Conservation (phyloP, 352 stramenopile genomes). For the Pythium dissotocum region DNA sequence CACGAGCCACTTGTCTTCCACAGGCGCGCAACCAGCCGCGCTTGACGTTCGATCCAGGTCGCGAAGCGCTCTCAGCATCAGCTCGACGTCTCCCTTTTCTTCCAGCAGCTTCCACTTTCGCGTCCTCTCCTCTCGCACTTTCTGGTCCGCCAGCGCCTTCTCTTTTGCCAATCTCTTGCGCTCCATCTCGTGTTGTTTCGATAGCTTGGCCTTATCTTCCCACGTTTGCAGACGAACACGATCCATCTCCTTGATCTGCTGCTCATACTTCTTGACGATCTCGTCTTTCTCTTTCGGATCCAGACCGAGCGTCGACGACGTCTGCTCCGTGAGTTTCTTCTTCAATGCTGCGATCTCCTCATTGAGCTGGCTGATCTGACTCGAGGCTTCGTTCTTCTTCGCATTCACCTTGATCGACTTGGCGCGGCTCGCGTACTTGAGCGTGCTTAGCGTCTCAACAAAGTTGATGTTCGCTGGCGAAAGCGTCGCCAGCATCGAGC, state of each 20-base stretch:
- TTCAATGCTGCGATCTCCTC: conserved; percentile 89
- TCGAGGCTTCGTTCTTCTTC: conserved; percentile 92
- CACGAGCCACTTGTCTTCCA: conserved; percentile 59
- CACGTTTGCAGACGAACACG: conserved; percentile 82
- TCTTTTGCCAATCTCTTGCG: conserved; percentile 80
- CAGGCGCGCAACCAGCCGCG: conserved; percentile 11
- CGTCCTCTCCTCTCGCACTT: conserved; percentile 77
- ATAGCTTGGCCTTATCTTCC: conserved; percentile 86
- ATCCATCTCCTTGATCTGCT: conserved; percentile 91
- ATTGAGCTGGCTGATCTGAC: conserved; percentile 89
- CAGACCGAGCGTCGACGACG: conserved; percentile 53
- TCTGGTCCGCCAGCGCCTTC: conserved; percentile 74
- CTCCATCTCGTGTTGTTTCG: conserved; percentile 86
- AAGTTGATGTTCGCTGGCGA: conserved; percentile 95
- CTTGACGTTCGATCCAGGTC: conserved; percentile 47
- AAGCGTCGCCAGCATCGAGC: conserved; percentile 94
- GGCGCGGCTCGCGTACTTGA: conserved; percentile 94
- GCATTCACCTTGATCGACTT: conserved; percentile 95
- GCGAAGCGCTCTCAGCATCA: conserved; percentile 73
- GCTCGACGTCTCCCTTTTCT: conserved; percentile 81
- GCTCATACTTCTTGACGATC: conserved; percentile 85
- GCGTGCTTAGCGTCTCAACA: conserved; percentile 94
- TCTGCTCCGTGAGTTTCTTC: conserved; percentile 86
- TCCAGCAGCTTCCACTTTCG: conserved; percentile 85
- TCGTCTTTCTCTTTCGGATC: conserved; percentile 87